phyloP scores from a whole-genome alignment of 78 protist species.

The Cavenderia fasciculata region DNA sequence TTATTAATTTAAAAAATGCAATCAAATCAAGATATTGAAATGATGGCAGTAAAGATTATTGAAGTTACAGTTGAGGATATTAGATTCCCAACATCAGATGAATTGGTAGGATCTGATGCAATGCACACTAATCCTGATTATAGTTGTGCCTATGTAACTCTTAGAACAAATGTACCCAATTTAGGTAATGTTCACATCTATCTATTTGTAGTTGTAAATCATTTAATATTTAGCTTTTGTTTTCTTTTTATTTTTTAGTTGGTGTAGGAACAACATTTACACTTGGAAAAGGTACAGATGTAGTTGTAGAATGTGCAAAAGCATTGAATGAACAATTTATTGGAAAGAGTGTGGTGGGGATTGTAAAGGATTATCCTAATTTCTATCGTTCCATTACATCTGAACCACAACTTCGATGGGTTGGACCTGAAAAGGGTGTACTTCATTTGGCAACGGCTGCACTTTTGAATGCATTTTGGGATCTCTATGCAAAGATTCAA shows the following conservation, averaged over 20 bases:
- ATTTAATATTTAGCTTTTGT: not conserved
- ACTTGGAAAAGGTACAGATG: slow-evolving; percentile 68
- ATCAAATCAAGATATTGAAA: not conserved
- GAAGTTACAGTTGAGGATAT: slow-evolving; percentile 3
- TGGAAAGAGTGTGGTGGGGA: slow-evolving; percentile 21
- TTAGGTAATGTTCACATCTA: too few relatives aligned
- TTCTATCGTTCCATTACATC: slow-evolving; percentile 40
- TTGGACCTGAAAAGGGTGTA: slow-evolving; percentile 79
- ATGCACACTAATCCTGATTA: slow-evolving; percentile 41
- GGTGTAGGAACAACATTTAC: slow-evolving; percentile 75
- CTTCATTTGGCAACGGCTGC: slow-evolving; percentile 59
- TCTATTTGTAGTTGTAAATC: not conserved
- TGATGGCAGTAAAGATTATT: too few relatives aligned
- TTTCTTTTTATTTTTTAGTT: not conserved
- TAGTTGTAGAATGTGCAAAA: slow-evolving; percentile 6
- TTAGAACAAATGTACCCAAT: not conserved
- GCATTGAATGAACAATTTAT: slow-evolving; percentile 11
- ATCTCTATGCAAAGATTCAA: slow-evolving; percentile 14
- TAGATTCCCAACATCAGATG: slow-evolving; percentile 27
- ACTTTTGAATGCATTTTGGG: slow-evolving; percentile 54
- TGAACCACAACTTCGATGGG: slow-evolving; percentile 76
- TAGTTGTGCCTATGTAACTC: slow-evolving; percentile 14
- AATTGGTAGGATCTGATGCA: slow-evolving; percentile 46
- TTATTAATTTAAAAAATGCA: not conserved
- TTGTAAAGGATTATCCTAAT: not conserved